Evolutionary conservation across 768 basidiomycete genomes (phyloP).

Genomic region (Hygrocybe punicea): DNA sequence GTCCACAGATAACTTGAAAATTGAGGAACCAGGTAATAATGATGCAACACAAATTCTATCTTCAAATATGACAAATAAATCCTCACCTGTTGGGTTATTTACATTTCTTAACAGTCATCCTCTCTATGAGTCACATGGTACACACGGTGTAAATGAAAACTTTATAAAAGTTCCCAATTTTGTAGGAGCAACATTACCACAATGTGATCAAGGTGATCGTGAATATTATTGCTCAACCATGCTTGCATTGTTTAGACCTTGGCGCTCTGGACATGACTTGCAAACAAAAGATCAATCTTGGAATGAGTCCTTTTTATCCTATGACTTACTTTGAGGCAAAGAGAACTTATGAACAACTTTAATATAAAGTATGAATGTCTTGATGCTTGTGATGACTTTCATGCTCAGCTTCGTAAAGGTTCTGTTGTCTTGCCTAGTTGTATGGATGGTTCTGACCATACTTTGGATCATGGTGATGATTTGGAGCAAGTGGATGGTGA

Average conservation of each 20-base stretch:
- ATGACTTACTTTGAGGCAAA: slow-evolving; percentile 10
- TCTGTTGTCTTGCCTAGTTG: too few species aligned
- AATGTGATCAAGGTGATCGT: slow-evolving; percentile 29
- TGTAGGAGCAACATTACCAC: slow-evolving; percentile 28
- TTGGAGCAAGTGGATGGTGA: too few species aligned
- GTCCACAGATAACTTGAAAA: too few species aligned
- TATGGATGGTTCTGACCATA: too few species aligned
- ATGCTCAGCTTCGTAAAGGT: not conserved
- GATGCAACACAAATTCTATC: too few species aligned
- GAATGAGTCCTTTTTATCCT: slow-evolving; percentile 22
- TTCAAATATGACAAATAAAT: slow-evolving; percentile 14
- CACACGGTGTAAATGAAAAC: not conserved
- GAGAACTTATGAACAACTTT: slow-evolving; percentile 26
- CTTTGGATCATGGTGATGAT: too few species aligned
- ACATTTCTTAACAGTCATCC: slow-evolving; percentile 10
- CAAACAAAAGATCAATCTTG: slow-evolving; percentile 18
- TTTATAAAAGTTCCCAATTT: slow-evolving; percentile 24
- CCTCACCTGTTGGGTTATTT: slow-evolving; percentile 29
- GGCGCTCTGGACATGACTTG: slow-evolving; percentile 28
- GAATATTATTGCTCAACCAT: slow-evolving; percentile 32
- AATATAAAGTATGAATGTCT: slow-evolving; percentile 36
- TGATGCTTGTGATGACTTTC: slow-evolving; percentile 19
- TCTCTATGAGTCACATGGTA: not conserved
- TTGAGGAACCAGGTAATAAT: too few species aligned
- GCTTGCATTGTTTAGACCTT: slow-evolving; percentile 32